Evolutionary conservation across 805 yeast genomes (phyloP), one percentile per base, ranked within the genome.

Genomic region (Myxozyma vanderwaltii): DNA sequence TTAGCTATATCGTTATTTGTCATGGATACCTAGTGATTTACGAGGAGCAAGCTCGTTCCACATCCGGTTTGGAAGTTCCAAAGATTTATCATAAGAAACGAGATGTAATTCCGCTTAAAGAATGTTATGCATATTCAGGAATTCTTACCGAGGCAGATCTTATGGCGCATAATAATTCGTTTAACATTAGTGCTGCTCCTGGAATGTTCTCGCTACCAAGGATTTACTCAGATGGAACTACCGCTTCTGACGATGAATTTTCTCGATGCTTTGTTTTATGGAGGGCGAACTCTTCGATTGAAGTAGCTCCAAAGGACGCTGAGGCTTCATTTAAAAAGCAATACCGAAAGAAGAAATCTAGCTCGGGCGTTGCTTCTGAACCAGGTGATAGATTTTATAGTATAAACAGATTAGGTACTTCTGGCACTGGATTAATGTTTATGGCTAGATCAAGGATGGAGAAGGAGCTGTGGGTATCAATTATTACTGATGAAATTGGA

Each of bases 361-460:
- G 15, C 8, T 15, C 38, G n/a, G 51, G 40, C 8, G 43, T 36
- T 21, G 35, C 47, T 10, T 12, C 54, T 3, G 54, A 48, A 10
- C n/a, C 45, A 12, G 52, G 54, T 6, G 54, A 51, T 23, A 45
- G 49, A 71, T 81, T 58, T 24, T 62, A 62, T 50, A 45, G 50
- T 68, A 80, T 80, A 3, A 76, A 80, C 17, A 78, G 82, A 54
- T 72, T 87, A 39, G 92, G 91, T 4, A 81, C 82, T 1, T 80
- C 85, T 1, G 94, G 96, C 0, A 78, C 78, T 52, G 79, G 84
- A 46, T 76, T 87, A 75, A 85, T 87, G 2, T 91, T 91, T 69
- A 79, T 90, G 82, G 86, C 96, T 8, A 73, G 91, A 48, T 88
- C 96, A 1, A 75, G 92, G 40, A 86, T 86, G 62, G 96, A 90